Percentiles rank a stretch among this genome's conserved stretches.
Conservation (phyloP, 2,329 filamentous ascomycete species). For the Colletotrichum orchidophilum region DNA sequence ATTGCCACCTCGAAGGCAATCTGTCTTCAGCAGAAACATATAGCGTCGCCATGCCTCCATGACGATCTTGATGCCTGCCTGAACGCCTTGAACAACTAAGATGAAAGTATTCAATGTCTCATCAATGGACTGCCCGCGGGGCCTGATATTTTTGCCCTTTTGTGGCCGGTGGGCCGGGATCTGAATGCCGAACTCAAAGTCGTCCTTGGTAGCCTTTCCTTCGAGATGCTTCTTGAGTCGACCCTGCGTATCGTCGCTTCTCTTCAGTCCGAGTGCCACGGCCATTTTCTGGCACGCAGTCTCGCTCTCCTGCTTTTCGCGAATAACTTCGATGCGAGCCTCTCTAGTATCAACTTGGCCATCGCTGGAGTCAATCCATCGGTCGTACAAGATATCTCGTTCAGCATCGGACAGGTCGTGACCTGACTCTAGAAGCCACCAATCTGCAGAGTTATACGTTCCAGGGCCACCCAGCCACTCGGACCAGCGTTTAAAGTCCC, state of each 20-base stretch:
- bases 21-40: not conserved
- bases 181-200: constrained; percentile 36
- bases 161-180: constrained; percentile 30
- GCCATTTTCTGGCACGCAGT: not conserved
- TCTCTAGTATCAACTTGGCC: not conserved
- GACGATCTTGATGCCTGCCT: constrained; percentile 11
- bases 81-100: constrained; percentile 34
- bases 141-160: constrained; percentile 18
- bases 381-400: not conserved
- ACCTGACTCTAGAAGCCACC: constrained; percentile 3
- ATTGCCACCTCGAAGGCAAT: not conserved
- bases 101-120: constrained; percentile 35
- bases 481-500: constrained; percentile 8
- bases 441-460: not conserved
- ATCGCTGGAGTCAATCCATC: not conserved
- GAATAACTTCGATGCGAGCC: not conserved
- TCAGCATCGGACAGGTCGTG: not conserved
- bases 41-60: not conserved
- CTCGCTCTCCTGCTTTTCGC: not conserved
- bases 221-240: constrained; percentile 1
- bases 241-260: not conserved
- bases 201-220: constrained; percentile 16
- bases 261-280: not conserved
- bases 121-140: constrained; percentile 35
- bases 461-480: not conserved